These are phyloP conservation scores for Yamadazyma akitaensis DNA, from an alignment of 805 yeast genomes.

Conservation along the genomic window DNA sequence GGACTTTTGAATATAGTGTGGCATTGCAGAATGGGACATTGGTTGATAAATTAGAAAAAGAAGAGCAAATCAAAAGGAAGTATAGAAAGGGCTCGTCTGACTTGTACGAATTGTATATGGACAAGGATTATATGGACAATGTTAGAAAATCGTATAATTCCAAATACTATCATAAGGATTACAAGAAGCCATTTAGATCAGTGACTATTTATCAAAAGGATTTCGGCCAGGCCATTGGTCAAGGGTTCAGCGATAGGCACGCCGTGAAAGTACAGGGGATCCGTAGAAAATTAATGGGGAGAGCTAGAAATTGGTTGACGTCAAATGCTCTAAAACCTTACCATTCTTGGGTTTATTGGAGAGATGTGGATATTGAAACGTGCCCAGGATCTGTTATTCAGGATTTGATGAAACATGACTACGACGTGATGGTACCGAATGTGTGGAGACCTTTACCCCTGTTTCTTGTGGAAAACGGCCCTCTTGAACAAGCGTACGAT, in stretches of 20 bases:
- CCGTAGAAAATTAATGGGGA: slow-evolving; percentile 79
- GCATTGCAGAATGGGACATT: slow-evolving; percentile 72
- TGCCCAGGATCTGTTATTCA: slow-evolving; percentile 75
- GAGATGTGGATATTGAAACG: slow-evolving; percentile 84
- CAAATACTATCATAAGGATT: slow-evolving; percentile 51
- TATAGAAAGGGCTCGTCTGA: slow-evolving; percentile 52
- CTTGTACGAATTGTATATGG: slow-evolving; percentile 69
- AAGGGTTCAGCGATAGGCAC: slow-evolving; percentile 79
- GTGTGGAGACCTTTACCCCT: slow-evolving; percentile 98
- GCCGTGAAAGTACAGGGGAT: slow-evolving; percentile 84
- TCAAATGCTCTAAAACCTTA: slow-evolving; percentile 73
- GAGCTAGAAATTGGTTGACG: slow-evolving; percentile 82
- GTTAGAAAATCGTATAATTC: slow-evolving; percentile 62
- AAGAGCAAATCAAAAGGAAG: slow-evolving; percentile 28
- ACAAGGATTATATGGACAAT: slow-evolving; percentile 51
- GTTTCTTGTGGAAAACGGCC: slow-evolving; percentile 60
- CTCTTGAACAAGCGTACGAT: slow-evolving; percentile 84
- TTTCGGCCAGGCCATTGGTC: slow-evolving; percentile 82
- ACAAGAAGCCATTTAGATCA: slow-evolving; percentile 68
- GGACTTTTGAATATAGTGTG: slow-evolving; percentile 60
- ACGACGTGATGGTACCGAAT: slow-evolving; percentile 77
- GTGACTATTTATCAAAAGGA: slow-evolving; percentile 79
- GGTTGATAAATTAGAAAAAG: slow-evolving; percentile 43
- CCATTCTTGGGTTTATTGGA: slow-evolving; percentile 90
- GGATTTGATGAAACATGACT: slow-evolving; percentile 64